Evolutionary conservation across 345 rosid species (phyloP).

Genomic region (Heritiera fomes): DNA sequence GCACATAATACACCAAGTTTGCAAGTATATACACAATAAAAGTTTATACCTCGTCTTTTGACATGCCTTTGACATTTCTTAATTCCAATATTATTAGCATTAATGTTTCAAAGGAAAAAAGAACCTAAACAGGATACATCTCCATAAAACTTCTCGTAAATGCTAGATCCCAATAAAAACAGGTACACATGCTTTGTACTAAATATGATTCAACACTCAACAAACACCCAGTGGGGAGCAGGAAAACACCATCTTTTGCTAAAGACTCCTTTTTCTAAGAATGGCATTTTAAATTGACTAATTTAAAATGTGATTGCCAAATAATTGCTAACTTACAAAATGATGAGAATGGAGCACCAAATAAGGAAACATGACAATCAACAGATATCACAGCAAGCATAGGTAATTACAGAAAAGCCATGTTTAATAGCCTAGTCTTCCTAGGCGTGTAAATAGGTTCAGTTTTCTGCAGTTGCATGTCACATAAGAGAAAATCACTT

Average conservation of each 20-base stretch:
- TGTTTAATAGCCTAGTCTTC: neutral
- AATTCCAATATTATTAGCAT: neutral
- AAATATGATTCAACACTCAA: neutral
- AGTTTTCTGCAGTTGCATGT: neutral
- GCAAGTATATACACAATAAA: too few relatives aligned
- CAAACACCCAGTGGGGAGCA: neutral
- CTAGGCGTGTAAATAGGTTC: too few relatives aligned
- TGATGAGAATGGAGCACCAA: neutral
- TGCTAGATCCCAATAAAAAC: neutral
- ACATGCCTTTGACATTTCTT: neutral
- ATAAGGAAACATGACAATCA: slow-evolving; percentile 2
- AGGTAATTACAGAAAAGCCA: neutral
- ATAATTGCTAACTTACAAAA: neutral
- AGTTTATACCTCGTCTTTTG: too few relatives aligned
- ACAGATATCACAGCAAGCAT: neutral
- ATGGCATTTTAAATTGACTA: neutral
- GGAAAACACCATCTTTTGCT: neutral
- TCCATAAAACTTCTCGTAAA: too few relatives aligned
- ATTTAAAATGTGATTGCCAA: neutral
- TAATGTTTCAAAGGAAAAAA: neutral
- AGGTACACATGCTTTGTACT: neutral
- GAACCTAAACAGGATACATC: neutral
- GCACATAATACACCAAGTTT: neutral
- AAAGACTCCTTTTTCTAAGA: neutral
- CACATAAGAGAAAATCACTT: neutral